Evolutionary conservation across 768 basidiomycete species (phyloP).

Genomic region (Russula lepida): DNA sequence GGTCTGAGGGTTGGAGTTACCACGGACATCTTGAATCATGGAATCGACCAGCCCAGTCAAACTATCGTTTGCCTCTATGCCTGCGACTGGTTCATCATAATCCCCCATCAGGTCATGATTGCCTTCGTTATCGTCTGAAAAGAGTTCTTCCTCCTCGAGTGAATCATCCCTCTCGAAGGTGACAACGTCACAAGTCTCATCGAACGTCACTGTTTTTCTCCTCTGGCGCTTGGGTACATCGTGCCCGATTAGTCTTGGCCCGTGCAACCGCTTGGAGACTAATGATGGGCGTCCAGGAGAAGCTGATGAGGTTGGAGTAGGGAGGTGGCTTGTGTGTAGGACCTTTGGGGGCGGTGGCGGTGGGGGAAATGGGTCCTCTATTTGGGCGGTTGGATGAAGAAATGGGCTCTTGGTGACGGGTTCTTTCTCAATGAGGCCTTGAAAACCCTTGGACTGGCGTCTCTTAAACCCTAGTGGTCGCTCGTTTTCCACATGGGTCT

Average conservation of each 20-base stretch:
- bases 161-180: conserved; percentile 63
- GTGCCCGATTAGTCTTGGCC: conserved; percentile 51
- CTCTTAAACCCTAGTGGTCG: conserved; percentile 64
- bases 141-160: conserved; percentile 32
- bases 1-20: conserved; percentile 37
- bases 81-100: conserved; percentile 17
- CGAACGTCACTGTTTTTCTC: conserved; percentile 73
- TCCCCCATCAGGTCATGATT: conserved; percentile 18
- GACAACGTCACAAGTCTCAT: conserved; percentile 72
- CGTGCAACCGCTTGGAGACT: conserved; percentile 65
- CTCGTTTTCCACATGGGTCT: conserved; percentile 64
- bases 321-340: conserved; percentile 14
- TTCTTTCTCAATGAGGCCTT: conserved; percentile 65
- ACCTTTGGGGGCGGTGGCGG: conserved; percentile 15
- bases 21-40: conserved; percentile 44
- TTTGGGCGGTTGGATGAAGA: conserved; percentile 29
- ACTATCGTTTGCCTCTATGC: conserved; percentile 38
- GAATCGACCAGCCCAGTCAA: conserved; percentile 67
- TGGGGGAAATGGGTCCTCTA: conserved; percentile 25
- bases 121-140: conserved; percentile 32
- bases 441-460: conserved; percentile 65
- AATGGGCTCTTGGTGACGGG: conserved; percentile 82
- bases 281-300: conserved; percentile 61
- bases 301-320: conserved; percentile 26
- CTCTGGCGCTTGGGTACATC: conserved; percentile 34